A percentile compares a stretch with the other conserved stretches of the same genome.
Conservation (phyloP, 176 grass and related monocot species). For the Poa annua region DNA sequence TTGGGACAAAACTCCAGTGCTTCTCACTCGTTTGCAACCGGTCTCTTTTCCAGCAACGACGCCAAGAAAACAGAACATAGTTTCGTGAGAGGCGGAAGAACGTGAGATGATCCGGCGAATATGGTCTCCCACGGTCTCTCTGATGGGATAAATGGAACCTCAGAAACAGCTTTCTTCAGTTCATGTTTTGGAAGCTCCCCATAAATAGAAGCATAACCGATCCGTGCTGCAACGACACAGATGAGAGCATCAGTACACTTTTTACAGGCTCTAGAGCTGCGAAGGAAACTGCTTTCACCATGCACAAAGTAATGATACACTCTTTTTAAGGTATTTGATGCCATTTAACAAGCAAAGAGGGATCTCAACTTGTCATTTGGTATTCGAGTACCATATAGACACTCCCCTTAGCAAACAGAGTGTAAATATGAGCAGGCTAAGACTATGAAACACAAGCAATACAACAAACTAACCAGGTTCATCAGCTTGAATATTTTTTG, state of each 20-base stretch:
- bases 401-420: conserved; percentile 9
- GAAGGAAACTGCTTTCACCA: neutral
- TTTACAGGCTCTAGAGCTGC: neutral
- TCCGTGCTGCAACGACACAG: conserved; percentile 53
- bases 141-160: conserved; percentile 69
- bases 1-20: neutral
- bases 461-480: conserved; percentile 61
- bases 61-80: conserved; percentile 74
- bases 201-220: conserved; percentile 81
- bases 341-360: neutral
- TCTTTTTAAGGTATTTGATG: neutral
- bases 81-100: conserved; percentile 81
- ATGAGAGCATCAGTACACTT: conserved; percentile 18
- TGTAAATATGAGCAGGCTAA: neutral
- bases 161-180: conserved; percentile 50
- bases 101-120: conserved; percentile 85
- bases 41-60: conserved; percentile 79
- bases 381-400: neutral
- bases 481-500: conserved; percentile 51
- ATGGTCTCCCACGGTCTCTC: conserved; percentile 97
- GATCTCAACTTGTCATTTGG: neutral
- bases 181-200: conserved; percentile 69
- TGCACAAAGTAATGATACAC: neutral
- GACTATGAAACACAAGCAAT: conserved; percentile 5
- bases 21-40: conserved; percentile 46